Conservation (phyloP, 2,329 filamentous ascomycete species). For the Xylariaceae sp. region DNA sequence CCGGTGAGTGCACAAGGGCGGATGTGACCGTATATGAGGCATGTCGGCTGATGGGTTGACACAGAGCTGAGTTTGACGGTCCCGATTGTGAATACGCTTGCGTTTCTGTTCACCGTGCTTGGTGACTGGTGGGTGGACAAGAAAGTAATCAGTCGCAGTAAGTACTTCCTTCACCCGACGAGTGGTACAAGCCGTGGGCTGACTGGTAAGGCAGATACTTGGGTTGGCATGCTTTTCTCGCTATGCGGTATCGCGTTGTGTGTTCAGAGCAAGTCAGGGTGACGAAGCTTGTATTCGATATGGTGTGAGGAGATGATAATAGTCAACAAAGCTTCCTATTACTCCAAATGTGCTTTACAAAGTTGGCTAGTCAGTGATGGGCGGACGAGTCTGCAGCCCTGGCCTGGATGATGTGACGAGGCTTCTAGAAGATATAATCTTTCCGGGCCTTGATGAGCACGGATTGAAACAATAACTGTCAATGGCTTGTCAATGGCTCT, state of each 20-base stretch:
- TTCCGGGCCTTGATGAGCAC: too few relatives aligned
- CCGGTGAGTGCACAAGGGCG: slow-evolving; percentile 59
- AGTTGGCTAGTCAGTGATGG: too few relatives aligned
- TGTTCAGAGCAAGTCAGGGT: slow-evolving; percentile 28
- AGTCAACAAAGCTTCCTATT: too few relatives aligned
- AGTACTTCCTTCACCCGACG: slow-evolving; percentile 25
- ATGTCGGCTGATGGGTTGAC: slow-evolving; percentile 2
- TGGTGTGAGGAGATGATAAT: not conserved
- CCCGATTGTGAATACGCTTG: slow-evolving; percentile 89
- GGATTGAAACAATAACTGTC: too few relatives aligned
- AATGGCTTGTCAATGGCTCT: too few relatives aligned
- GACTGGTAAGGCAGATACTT: slow-evolving; percentile 22
- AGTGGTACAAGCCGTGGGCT: slow-evolving; percentile 9
- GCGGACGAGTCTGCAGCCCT: too few relatives aligned
- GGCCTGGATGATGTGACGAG: too few relatives aligned
- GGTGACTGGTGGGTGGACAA: slow-evolving; percentile 94
- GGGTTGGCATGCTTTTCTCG: slow-evolving; percentile 29
- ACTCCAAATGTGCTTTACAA: too few relatives aligned
- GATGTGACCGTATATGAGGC: not conserved
- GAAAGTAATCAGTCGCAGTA: slow-evolving; percentile 82
- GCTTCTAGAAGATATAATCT: too few relatives aligned
- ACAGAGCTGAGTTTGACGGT: slow-evolving; percentile 88
- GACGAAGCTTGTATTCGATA: not conserved
- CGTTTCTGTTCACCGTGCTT: slow-evolving; percentile 92
- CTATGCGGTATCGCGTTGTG: slow-evolving; percentile 28